These are phyloP conservation scores for Pleurotus djamor DNA, from an alignment of 768 basidiomycete genomes.

Conservation along the genomic window DNA sequence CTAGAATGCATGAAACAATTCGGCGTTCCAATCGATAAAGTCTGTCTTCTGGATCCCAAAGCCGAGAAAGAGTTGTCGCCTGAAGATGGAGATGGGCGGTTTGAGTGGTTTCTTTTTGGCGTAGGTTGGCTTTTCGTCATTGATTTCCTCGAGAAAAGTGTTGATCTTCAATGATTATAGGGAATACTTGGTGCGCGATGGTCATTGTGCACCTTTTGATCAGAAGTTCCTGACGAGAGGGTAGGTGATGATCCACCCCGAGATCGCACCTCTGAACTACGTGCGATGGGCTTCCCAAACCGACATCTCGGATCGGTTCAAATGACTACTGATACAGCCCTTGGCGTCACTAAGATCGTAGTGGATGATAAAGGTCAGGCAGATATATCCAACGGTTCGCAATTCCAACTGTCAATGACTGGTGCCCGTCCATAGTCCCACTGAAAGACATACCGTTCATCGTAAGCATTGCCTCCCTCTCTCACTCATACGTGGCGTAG, in stretches of 20 bases:
- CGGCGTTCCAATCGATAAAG: constrained; percentile 47
- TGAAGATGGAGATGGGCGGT: constrained; percentile 71
- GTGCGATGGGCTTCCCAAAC: constrained; percentile 81
- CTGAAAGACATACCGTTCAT: constrained; percentile 73
- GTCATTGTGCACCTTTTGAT: not conserved
- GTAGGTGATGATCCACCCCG: constrained; percentile 94
- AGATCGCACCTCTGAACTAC: constrained; percentile 88
- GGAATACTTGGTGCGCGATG: constrained; percentile 29
- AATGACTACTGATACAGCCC: constrained; percentile 98
- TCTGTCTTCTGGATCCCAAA: constrained; percentile 95
- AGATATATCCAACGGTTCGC: too few relatives aligned
- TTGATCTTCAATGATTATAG: constrained; percentile 11
- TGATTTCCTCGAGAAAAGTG: not conserved
- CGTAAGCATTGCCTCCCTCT: constrained; percentile 37
- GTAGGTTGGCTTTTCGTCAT: constrained; percentile 37
- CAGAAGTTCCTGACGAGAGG: not conserved
- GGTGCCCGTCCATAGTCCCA: constrained; percentile 36
- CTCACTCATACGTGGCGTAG: not conserved
- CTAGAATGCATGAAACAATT: constrained; percentile 51
- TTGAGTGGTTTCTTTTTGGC: constrained; percentile 91
- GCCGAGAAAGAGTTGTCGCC: constrained; percentile 69
- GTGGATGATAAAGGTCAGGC: constrained; percentile 64
- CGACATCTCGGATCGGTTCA: constrained; percentile 86
- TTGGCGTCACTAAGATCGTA: constrained; percentile 86
- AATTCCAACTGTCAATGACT: not conserved